Evolutionary conservation across 73 alveolate species (phyloP).

Genomic region (Tetrahymena malaccensis): DNA sequence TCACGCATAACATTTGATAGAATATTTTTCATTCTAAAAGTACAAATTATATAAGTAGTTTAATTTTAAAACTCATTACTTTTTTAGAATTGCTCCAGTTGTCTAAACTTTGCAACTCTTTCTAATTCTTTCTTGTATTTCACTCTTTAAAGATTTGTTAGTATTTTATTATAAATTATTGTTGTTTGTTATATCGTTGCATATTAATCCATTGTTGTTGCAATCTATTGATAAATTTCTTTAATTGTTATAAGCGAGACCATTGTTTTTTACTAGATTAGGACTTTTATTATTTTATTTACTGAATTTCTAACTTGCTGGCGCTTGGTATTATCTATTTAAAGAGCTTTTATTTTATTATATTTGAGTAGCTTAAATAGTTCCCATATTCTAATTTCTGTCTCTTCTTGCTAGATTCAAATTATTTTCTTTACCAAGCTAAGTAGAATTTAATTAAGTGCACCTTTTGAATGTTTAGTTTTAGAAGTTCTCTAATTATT

Average conservation of each 20-base stretch:
- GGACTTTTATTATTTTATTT: background rate
- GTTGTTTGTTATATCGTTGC: background rate
- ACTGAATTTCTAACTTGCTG: background rate
- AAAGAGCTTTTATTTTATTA: background rate
- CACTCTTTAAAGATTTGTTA: background rate
- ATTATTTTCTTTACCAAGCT: background rate
- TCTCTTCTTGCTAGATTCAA: background rate
- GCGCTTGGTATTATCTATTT: background rate
- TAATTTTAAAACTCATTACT: background rate
- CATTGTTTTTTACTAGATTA: background rate
- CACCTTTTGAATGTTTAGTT: too few species aligned
- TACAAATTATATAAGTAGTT: too few species aligned
- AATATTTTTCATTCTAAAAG: too few species aligned
- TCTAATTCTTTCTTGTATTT: background rate
- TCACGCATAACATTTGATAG: too few species aligned
- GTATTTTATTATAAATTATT: background rate
- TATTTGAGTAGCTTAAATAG: background rate
- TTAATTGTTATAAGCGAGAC: background rate
- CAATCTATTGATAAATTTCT: background rate
- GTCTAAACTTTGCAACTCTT: background rate
- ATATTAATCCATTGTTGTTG: background rate
- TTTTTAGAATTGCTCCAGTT: background rate
- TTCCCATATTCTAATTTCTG: background rate
- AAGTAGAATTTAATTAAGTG: background rate
- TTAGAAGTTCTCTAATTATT: background rate